Conservation (phyloP, 1,284 basidiomycete species). For the Malassezia nana region DNA sequence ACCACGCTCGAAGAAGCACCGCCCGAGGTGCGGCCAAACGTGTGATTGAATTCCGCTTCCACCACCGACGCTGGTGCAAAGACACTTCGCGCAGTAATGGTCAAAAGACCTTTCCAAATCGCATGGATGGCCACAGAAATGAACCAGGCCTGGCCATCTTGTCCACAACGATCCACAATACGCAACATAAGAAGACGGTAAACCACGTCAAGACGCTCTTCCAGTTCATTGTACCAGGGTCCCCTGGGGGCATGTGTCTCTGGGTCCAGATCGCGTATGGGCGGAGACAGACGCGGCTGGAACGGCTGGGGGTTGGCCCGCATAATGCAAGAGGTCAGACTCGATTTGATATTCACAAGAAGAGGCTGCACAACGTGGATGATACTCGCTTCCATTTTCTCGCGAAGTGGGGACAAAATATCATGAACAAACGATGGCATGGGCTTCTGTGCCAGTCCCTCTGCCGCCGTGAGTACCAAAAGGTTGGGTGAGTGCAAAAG, state of each 20-base stretch:
- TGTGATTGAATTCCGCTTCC: constrained; percentile 8
- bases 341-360: constrained; percentile 29
- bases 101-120: constrained; percentile 45
- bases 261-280: neutral
- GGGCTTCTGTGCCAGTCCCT: constrained; percentile 24
- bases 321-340: constrained; percentile 29
- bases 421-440: constrained; percentile 45
- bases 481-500: constrained; percentile 25
- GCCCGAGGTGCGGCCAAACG: constrained; percentile 9
- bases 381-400: constrained; percentile 45
- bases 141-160: constrained; percentile 46
- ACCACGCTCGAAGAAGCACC: constrained; percentile 4
- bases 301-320: constrained; percentile 34
- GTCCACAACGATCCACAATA: constrained; percentile 37
- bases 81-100: constrained; percentile 34
- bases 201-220: constrained; percentile 37
- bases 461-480: constrained; percentile 25
- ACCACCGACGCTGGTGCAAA: constrained; percentile 15
- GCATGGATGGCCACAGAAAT: constrained; percentile 42
- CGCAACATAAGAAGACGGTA: constrained; percentile 36
- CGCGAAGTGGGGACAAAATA: constrained; percentile 43
- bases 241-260: neutral
- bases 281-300: constrained; percentile 4
- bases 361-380: constrained; percentile 45
- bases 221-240: constrained; percentile 37